Percentiles rank a stretch among this genome's conserved stretches.
Conservation (phyloP, 208 protist species). For the Leishmania mexicana region DNA sequence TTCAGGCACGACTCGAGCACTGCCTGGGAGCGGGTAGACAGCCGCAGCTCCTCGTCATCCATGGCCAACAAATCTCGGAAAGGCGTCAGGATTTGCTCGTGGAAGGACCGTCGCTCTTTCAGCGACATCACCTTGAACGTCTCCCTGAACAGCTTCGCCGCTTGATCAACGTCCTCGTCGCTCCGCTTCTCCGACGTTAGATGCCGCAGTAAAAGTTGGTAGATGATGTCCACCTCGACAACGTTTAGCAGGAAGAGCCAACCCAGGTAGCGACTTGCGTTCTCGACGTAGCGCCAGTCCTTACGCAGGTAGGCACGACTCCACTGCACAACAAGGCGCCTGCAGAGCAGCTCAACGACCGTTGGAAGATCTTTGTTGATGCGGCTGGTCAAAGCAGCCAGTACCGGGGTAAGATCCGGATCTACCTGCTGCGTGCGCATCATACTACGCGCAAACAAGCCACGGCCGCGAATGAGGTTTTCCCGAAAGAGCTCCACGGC, state of each 20-base stretch:
- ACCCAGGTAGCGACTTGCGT: conserved; percentile 65
- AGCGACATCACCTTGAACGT: conserved; percentile 77
- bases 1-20: conserved; percentile 96
- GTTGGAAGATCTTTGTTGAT: conserved; percentile 98
- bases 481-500: conserved; percentile 96
- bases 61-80: conserved; percentile 84
- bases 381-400: conserved; percentile 94
- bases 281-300: conserved; percentile 90
- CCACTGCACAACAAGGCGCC: conserved; percentile 93
- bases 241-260: conserved; percentile 85
- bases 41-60: conserved; percentile 92
- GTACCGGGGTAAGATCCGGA: conserved; percentile 95
- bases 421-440: conserved; percentile 96
- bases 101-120: conserved; percentile 59
- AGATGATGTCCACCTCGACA: conserved; percentile 72
- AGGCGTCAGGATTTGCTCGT: conserved; percentile 71
- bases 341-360: conserved; percentile 94
- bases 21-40: conserved; percentile 96
- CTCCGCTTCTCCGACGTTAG: conserved; percentile 79
- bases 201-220: conserved; percentile 78
- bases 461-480: conserved; percentile 98
- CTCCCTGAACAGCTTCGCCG: conserved; percentile 70
- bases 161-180: conserved; percentile 96
- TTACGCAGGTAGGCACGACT: conserved; percentile 82
- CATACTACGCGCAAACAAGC: conserved; percentile 93